Evolutionary conservation across 2,329 filamentous ascomycete species (phyloP).

Genomic region (Botrytis cinerea): DNA sequence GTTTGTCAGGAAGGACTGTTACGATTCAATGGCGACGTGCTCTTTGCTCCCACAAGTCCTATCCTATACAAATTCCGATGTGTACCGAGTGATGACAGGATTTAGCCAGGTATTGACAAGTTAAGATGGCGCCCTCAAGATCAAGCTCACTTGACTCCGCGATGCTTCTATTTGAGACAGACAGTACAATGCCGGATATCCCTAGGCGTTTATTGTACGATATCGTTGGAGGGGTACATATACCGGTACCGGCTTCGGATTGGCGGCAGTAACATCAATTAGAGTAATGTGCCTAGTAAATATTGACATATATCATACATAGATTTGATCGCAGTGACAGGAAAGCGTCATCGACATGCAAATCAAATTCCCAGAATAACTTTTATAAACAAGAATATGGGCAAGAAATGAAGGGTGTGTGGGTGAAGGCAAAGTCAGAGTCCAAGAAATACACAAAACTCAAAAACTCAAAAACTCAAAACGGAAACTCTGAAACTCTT

Average conservation of each 20-base stretch:
- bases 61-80: background rate
- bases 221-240: slow-evolving; percentile 21
- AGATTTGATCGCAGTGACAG: background rate
- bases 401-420: slow-evolving; percentile 3
- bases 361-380: background rate
- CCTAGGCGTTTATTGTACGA: slow-evolving; percentile 18
- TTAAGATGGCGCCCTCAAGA: background rate
- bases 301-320: slow-evolving; percentile 12
- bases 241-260: slow-evolving; percentile 12
- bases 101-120: background rate
- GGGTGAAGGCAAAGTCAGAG: background rate
- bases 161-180: slow-evolving; percentile 18
- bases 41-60: background rate
- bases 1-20: background rate
- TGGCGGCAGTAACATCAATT: slow-evolving; percentile 17
- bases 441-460: background rate
- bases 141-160: slow-evolving; percentile 8
- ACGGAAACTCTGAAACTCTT: background rate
- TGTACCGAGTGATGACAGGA: background rate
- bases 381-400: background rate
- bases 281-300: slow-evolving; percentile 4
- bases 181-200: background rate
- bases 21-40: slow-evolving; percentile 5
- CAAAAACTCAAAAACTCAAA: background rate
- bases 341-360: background rate